Percentiles rank a stretch among this genome's conserved stretches.
phyloP scores from a whole-genome alignment of 805 yeast species.

The Cyberlindnera samutprakarnensis region DNA sequence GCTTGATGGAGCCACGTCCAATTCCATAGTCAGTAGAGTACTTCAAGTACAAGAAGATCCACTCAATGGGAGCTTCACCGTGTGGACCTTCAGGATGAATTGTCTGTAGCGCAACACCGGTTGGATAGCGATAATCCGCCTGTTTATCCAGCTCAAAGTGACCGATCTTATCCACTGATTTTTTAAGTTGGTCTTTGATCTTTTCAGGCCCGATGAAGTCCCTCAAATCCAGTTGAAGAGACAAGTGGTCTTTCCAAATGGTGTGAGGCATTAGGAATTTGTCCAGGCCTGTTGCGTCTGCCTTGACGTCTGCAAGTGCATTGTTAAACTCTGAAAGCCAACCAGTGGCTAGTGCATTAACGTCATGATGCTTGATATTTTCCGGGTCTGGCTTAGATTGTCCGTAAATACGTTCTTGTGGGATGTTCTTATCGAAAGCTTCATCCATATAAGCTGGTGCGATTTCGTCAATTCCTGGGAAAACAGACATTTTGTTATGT shows the following conservation, averaged over 20 bases:
- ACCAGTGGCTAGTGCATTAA: conserved; percentile 19
- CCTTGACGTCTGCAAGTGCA: conserved; percentile 9
- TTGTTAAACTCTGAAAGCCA: conserved; percentile 27
- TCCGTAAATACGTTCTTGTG: conserved; percentile 24
- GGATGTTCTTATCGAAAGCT: conserved; percentile 21
- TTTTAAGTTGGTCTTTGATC: conserved; percentile 18
- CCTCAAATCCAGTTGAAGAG: conserved; percentile 27
- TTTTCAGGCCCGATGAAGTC: conserved; percentile 25
- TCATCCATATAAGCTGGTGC: conserved; percentile 18
- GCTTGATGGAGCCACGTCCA: conserved; percentile 27
- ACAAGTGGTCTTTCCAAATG: conserved; percentile 32
- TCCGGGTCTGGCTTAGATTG: conserved; percentile 20
- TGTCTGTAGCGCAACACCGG: conserved; percentile 24
- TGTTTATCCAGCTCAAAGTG: conserved; percentile 23
- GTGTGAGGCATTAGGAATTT: conserved; percentile 23
- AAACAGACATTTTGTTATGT: conserved; percentile 11
- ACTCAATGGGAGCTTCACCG: conserved; percentile 26
- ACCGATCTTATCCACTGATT: conserved; percentile 17
- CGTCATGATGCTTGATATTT: conserved; percentile 20
- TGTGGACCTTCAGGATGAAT: conserved; percentile 21
- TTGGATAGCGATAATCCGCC: conserved; percentile 25
- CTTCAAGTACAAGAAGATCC: conserved; percentile 27
- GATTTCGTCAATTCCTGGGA: conserved; percentile 18
- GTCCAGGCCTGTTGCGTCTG: conserved; percentile 14
- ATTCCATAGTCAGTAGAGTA: conserved; percentile 26